Percentiles rank a stretch among this genome's conserved stretches.
Evolutionary conservation across 2,329 filamentous ascomycete species (phyloP).

Genomic region (Colletotrichum zoysiae): DNA sequence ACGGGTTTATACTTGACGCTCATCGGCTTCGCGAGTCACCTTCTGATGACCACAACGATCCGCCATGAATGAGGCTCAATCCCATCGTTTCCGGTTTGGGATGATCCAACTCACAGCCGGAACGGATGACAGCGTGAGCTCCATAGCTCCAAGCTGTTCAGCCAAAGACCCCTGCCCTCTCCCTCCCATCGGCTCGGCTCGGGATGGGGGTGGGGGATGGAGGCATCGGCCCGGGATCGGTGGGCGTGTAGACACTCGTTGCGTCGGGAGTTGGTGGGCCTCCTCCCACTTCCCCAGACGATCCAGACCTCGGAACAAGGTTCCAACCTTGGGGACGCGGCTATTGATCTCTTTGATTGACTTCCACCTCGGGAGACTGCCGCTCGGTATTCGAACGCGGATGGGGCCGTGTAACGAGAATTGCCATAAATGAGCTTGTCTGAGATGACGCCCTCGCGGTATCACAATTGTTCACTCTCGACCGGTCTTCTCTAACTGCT

Average conservation of each 20-base stretch:
- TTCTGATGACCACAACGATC: not conserved
- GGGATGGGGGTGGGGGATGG: slow-evolving; percentile 7
- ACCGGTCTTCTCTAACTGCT: not conserved
- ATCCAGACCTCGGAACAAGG: not conserved
- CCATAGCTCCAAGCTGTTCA: not conserved
- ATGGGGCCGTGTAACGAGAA: not conserved
- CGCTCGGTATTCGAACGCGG: too few relatives aligned
- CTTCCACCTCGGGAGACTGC: not conserved
- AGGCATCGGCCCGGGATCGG: slow-evolving; percentile 15
- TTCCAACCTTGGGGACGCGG: not conserved
- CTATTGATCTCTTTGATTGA: not conserved
- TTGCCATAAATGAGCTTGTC: not conserved
- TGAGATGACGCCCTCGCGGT: not conserved
- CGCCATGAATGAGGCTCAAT: not conserved
- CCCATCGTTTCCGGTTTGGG: not conserved
- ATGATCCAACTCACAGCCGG: not conserved
- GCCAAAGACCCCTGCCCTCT: not conserved
- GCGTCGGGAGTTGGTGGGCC: slow-evolving; percentile 26
- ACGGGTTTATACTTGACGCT: slow-evolving; percentile 17
- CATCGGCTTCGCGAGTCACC: too few relatives aligned
- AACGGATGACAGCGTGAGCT: too few relatives aligned
- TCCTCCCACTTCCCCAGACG: not conserved
- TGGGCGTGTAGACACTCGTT: not conserved
- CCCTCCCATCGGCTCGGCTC: slow-evolving; percentile 2
- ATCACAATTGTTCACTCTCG: not conserved